Conservation (phyloP, 768 basidiomycete species). For the Mycena polygramma region DNA sequence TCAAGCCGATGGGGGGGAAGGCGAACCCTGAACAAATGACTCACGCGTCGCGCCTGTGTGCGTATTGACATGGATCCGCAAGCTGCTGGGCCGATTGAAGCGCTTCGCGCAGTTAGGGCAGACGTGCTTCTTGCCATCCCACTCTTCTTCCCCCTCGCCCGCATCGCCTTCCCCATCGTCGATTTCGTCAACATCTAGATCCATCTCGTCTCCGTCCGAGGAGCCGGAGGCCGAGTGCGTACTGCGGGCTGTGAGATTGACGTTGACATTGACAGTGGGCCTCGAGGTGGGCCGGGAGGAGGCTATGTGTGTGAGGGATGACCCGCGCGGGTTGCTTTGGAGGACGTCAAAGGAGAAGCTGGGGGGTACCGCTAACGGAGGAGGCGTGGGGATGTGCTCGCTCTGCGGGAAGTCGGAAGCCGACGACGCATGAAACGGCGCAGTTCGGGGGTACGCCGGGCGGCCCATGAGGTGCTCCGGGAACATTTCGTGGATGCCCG, state of each 20-base stretch:
- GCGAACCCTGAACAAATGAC: slow-evolving; percentile 35
- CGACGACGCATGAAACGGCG: neutral
- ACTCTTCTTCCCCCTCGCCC: neutral
- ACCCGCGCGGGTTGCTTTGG: slow-evolving; percentile 20
- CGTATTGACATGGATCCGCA: slow-evolving; percentile 75
- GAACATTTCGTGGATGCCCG: slow-evolving; percentile 16
- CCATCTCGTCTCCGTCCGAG: slow-evolving; percentile 9
- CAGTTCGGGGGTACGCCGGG: too few species aligned
- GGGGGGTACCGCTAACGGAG: neutral
- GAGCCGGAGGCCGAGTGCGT: neutral
- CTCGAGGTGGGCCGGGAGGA: neutral
- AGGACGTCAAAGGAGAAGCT: slow-evolving; percentile 25
- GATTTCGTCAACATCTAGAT: neutral
- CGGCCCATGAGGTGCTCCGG: slow-evolving; percentile 3
- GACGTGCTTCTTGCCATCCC: slow-evolving; percentile 58
- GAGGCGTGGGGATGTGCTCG: neutral
- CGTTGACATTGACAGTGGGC: neutral
- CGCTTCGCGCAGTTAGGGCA: slow-evolving; percentile 70
- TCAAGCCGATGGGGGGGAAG: too few species aligned
- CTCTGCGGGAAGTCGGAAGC: neutral
- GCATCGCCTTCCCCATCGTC: neutral
- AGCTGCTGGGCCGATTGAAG: slow-evolving; percentile 78
- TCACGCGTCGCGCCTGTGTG: slow-evolving; percentile 78
- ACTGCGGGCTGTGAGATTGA: neutral
- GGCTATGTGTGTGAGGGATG: slow-evolving; percentile 19